Evolutionary conservation across 202 grass and related monocot genomes (phyloP), one percentile per base, ranked within the genome.

Genomic region (Zoysia matrella): DNA sequence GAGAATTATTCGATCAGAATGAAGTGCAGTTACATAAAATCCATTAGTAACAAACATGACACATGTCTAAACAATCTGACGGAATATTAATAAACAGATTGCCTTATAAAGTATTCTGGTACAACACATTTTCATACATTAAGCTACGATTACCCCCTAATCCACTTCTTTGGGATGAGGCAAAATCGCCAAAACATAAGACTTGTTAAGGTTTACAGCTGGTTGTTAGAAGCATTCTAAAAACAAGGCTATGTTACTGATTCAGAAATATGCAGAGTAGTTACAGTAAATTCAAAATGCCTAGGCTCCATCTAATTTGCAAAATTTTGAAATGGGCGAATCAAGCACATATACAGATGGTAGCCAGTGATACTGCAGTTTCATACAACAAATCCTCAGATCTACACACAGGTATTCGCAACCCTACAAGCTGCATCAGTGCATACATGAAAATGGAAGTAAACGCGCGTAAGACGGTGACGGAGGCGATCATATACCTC

Each of bases 401-500:
- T 73, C 50, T 56, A 14, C 13, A 49, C n/a, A n/a, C 0, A 18
- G 3, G 52, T 42, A 11, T 30, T 10, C 7, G 36, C 13, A 8
- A 63, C 41, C 10, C 68, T 46, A 63, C 4, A 0, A 36, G 60
- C 3, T 71, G 5, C 4, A 78, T 51, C 56, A 5, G 12, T 5
- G 40, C 44, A 10, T 54, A 36, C 40, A 45, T n/a, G 3, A 30
- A 40, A 36, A 4, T 41, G 11, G 3, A 0, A 2, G 44, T 6
- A 77, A 43, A 10, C 50, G 11, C 4, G 48, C 1, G 8, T 6
- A 39, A 14, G 9, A 36, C 30, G 15, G 71, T 47, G 0, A 7
- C 46, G 70, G 3, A 72, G 15, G n/a, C 50, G 79, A 36, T 36
- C 30, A 36, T 36, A 36, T 84, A 97, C 94, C 94, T 91, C 87